Base-by-base conservation (phyloP, 1,284 basidiomycete genomes). In the Boletus mariae region DNA sequence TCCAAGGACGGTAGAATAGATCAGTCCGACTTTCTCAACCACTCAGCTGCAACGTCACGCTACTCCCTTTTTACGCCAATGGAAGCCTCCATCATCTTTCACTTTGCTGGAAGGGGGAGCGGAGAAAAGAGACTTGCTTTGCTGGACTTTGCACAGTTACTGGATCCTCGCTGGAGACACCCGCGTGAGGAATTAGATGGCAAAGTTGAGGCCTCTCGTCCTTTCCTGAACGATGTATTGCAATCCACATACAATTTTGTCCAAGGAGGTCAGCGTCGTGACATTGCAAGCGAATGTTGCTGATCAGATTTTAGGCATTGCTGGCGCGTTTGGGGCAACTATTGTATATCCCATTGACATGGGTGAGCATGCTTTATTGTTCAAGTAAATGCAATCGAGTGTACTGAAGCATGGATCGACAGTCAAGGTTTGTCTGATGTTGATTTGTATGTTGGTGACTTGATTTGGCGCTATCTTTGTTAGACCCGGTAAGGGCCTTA, bases 291-390 rank as follows among this genome's bases (percentile, higher is more conserved):
- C 25, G 34, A 42, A 32, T 31, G 3, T 52, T 44, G 13, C 46
- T 56, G 43, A 58, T 23, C 10, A 49, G 26, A 54, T 55, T 46
- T 32, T 57, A 87, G 85, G 85, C 71, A 72, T 97, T 57, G 94
- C 96, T 38, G 96, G 96, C 55, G 92, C 92, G 26, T 83, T 93
- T 59, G 94, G 94, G 60, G 95, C 89, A 49, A 98, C 87, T 57
- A 92, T 93, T 45, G 93, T 96, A 29, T 95, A 96, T 70, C 93
- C 93, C 34, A 96, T 96, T 70, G 93, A 96, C 73, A 80, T 95
- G 71, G 92, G 90, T 87, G 68, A 77, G 88, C 78, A 31, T 47
- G 12, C 52, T 52, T 37, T 11, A 35, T 13, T 35, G 20, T 49
- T 45, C 34, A 17, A 12, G 26, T 47, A 47, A 11, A 17, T 23